phyloP scores from a whole-genome alignment of 2,329 filamentous ascomycete genomes.

The Cordyceps tenuipes region DNA sequence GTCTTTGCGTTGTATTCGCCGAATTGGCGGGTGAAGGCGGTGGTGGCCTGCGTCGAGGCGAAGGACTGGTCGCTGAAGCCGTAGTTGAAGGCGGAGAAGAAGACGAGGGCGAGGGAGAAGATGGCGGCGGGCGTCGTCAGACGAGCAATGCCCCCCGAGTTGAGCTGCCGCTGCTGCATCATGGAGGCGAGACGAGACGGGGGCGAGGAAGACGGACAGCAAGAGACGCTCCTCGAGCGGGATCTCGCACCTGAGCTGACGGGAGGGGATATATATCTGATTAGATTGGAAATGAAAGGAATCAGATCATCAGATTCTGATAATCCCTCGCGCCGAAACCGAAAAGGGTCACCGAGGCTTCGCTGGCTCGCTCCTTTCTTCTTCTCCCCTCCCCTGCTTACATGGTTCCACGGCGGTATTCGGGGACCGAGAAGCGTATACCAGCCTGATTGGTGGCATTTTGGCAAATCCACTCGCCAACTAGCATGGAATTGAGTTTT shows the following conservation, averaged over 20 bases:
- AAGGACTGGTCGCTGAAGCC: slow-evolving; percentile 4
- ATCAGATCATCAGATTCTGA: neutral
- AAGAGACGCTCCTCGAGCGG: neutral
- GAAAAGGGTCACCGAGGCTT: too few relatives aligned
- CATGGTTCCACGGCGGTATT: neutral
- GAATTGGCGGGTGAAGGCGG: neutral
- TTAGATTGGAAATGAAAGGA: neutral
- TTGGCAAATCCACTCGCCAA: neutral
- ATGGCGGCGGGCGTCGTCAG: neutral
- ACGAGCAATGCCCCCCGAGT: neutral
- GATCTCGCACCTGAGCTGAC: neutral
- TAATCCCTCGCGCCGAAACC: too few relatives aligned
- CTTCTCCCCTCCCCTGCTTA: too few relatives aligned
- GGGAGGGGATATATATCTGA: neutral
- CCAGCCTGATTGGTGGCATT: neutral
- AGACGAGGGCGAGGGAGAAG: neutral
- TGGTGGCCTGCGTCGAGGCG: neutral
- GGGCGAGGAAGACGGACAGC: neutral
- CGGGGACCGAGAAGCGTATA: neutral
- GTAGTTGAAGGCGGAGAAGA: slow-evolving; percentile 1
- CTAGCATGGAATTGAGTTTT: neutral
- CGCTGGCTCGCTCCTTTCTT: too few relatives aligned
- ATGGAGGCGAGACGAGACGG: neutral
- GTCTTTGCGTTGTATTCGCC: neutral
- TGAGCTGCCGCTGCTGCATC: neutral